Evolutionary conservation across 768 basidiomycete genomes (phyloP).

Genomic region (Panaeolus papilionaceus): DNA sequence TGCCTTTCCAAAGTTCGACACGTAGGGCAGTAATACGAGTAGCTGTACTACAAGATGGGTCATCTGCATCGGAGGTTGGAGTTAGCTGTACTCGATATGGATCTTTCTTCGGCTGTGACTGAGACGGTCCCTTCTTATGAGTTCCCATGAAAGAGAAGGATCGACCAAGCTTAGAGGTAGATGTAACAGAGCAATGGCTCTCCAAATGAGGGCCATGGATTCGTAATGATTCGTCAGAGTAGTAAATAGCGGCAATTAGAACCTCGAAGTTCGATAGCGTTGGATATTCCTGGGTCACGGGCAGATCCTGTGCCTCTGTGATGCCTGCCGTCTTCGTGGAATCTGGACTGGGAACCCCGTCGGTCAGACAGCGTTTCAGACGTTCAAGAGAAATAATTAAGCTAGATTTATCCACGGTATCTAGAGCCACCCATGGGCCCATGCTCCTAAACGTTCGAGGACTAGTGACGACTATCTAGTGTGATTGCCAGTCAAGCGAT

Average conservation of each 20-base stretch:
- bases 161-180: not conserved
- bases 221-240: not conserved
- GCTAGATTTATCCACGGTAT: not conserved
- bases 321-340: not conserved
- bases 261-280: constrained; percentile 1
- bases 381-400: constrained; percentile 3
- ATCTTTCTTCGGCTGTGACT: constrained; percentile 9
- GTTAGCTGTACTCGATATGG: not conserved
- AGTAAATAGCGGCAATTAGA: constrained; percentile 10
- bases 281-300: not conserved
- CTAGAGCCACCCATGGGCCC: not conserved
- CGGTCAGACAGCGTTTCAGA: not conserved
- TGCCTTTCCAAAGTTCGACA: not conserved
- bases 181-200: not conserved
- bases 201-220: not conserved
- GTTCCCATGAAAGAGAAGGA: constrained; percentile 7
- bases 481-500: constrained; percentile 11
- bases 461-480: not conserved
- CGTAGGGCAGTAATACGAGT: not conserved
- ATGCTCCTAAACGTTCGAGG: constrained; percentile 14
- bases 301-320: not conserved
- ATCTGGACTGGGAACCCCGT: not conserved
- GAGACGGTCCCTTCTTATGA: not conserved
- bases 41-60: not conserved
- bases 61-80: not conserved